These are phyloP conservation scores for Chytridium lagenaria DNA, from an alignment of 371 early-diverging fungal species.

Conservation along the genomic window DNA sequence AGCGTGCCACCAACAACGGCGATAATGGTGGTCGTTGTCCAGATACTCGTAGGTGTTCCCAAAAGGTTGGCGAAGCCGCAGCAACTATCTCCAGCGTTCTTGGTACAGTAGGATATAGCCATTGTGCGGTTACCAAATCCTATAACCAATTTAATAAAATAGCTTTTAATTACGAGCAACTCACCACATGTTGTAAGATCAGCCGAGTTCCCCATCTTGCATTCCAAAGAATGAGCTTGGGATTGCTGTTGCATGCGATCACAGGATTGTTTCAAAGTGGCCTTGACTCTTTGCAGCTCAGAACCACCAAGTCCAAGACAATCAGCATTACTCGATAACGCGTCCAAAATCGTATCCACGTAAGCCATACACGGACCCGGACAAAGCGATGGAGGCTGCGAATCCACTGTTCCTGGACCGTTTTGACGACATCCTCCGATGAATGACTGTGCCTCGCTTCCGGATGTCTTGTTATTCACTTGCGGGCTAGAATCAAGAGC, in stretches of 20 bases:
- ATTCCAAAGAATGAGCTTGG: background rate
- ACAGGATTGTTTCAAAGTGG: background rate
- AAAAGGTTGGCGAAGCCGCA: conserved; percentile 8
- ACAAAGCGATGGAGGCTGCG: conserved; percentile 8
- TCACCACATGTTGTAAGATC: conserved; percentile 10
- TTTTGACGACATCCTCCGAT: conserved; percentile 10
- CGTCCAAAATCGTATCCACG: background rate
- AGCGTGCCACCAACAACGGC: background rate
- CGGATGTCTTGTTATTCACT: background rate
- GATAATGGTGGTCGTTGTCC: background rate
- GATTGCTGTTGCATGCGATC: background rate
- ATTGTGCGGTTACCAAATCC: conserved; percentile 10
- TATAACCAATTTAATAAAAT: background rate
- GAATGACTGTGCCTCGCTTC: background rate
- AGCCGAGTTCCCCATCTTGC: conserved; percentile 16
- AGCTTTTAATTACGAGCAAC: no score
- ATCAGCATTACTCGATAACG: background rate
- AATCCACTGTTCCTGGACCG: background rate
- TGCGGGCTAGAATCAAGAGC: background rate
- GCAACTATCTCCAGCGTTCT: conserved; percentile 16
- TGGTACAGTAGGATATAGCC: background rate
- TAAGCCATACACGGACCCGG: conserved; percentile 1
- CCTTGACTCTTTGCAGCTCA: conserved; percentile 7
- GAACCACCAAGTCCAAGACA: background rate
- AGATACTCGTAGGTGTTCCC: background rate